phyloP scores from a whole-genome alignment of 2,329 filamentous ascomycete genomes.

The Harringtonia aguacate region DNA sequence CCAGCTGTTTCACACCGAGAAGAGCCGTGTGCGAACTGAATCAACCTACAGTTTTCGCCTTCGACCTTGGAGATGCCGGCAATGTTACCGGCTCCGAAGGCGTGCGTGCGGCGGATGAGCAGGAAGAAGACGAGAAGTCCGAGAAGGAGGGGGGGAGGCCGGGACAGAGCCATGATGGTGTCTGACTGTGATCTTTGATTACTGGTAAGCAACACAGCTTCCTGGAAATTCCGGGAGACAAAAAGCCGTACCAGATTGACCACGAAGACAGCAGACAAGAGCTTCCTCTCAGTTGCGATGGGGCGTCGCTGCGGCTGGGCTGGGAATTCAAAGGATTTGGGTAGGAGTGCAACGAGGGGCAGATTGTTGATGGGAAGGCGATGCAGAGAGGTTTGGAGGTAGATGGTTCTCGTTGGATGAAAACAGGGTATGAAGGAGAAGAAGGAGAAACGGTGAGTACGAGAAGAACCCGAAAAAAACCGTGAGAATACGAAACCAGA shows the following conservation, averaged over 20 bases:
- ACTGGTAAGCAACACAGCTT: background rate
- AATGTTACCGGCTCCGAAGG: conserved; percentile 85
- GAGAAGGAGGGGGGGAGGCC: conserved; percentile 38
- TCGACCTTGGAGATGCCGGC: conserved; percentile 70
- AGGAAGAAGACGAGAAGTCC: conserved; percentile 52
- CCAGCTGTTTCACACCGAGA: background rate
- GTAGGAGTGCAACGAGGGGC: too few relatives aligned
- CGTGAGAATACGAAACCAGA: background rate
- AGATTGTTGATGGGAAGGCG: too few relatives aligned
- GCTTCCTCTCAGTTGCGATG: too few relatives aligned
- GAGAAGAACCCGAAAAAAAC: too few relatives aligned
- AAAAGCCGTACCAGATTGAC: too few relatives aligned
- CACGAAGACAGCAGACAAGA: too few relatives aligned
- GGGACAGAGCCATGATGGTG: conserved; percentile 35
- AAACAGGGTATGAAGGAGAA: background rate
- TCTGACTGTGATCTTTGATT: background rate
- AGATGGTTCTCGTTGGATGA: too few relatives aligned
- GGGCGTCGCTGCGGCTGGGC: too few relatives aligned
- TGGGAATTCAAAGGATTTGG: too few relatives aligned
- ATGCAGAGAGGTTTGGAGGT: too few relatives aligned
- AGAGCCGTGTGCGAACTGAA: too few relatives aligned
- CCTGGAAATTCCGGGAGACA: too few relatives aligned
- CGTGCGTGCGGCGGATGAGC: conserved; percentile 57
- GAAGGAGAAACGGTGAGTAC: background rate
- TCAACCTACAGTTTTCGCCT: conserved; percentile 62